Evolutionary conservation across 192 early-diverging fungal species (phyloP).

Genomic region (Backusella sp.): DNA sequence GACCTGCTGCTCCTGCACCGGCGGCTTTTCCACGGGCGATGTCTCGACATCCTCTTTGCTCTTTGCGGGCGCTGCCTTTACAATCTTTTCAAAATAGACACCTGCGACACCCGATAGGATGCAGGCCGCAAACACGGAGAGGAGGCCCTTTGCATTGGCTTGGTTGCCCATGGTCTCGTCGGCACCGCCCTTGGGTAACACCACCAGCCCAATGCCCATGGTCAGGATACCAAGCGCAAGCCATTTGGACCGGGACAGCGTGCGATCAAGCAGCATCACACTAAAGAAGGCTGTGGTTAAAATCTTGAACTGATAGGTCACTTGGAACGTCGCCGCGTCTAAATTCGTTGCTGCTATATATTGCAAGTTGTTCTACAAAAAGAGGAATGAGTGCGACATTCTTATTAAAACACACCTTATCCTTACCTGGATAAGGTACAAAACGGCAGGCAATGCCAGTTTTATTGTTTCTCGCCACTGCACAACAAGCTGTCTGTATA

Average conservation of each 20-base stretch:
- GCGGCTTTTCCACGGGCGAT: not conserved
- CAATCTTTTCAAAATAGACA: constrained; percentile 97
- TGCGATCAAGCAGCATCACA: constrained; percentile 71
- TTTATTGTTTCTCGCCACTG: constrained; percentile 62
- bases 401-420: too few species aligned
- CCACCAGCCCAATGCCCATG: constrained; percentile 83
- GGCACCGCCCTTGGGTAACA: constrained; percentile 53
- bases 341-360: constrained; percentile 84
- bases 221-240: constrained; percentile 78
- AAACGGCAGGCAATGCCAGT: constrained; percentile 84
- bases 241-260: constrained; percentile 73
- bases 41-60: not conserved
- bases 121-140: constrained; percentile 79
- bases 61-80: constrained; percentile 54
- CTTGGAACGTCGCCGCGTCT: constrained; percentile 95
- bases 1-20: not conserved
- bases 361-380: constrained; percentile 84
- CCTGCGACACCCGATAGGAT: constrained; percentile 89
- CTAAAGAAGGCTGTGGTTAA: constrained; percentile 92
- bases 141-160: constrained; percentile 67
- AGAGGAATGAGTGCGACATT: too few species aligned
- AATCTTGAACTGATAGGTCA: constrained; percentile 98
- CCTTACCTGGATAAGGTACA: constrained; percentile 82
- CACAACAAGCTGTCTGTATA: constrained; percentile 54
- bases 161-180: constrained; percentile 30